A percentile compares a stretch with the other conserved stretches of the same genome.
These are phyloP conservation scores for Grosmannia penicillata DNA, from an alignment of 2,329 filamentous ascomycete species.

Conservation along the genomic window DNA sequence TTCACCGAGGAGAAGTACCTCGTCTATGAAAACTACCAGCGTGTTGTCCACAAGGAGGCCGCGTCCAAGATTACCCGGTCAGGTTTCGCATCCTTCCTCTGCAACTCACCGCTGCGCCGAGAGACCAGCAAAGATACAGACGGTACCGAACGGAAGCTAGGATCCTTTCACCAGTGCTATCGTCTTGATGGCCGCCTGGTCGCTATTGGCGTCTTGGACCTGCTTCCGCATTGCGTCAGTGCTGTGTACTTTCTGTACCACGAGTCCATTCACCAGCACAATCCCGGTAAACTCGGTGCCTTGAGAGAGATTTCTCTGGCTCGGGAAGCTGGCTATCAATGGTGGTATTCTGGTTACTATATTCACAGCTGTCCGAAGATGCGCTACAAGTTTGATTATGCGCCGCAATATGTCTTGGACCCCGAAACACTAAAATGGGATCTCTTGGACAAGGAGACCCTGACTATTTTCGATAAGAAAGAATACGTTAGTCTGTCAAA, in stretches of 20 bases:
- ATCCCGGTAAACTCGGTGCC: slow-evolving; percentile 63
- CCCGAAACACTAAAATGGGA: slow-evolving; percentile 51
- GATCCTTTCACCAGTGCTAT: slow-evolving; percentile 73
- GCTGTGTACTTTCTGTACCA: slow-evolving; percentile 77
- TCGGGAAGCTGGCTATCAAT: slow-evolving; percentile 52
- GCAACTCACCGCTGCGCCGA: slow-evolving; percentile 48
- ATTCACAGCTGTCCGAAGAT: slow-evolving; percentile 73
- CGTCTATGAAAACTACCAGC: slow-evolving; percentile 64
- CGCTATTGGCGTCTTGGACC: slow-evolving; percentile 62
- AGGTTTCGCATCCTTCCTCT: slow-evolving; percentile 61
- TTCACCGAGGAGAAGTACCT: slow-evolving; percentile 65
- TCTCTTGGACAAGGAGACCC: slow-evolving; percentile 34
- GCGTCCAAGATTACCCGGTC: slow-evolving; percentile 39
- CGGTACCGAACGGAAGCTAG: slow-evolving; percentile 40
- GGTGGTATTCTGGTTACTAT: slow-evolving; percentile 72
- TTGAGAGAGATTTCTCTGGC: slow-evolving; percentile 59
- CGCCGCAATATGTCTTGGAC: slow-evolving; percentile 60
- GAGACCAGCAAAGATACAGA: slow-evolving; percentile 27
- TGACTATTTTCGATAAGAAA: slow-evolving; percentile 35
- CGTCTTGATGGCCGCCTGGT: slow-evolving; percentile 61
- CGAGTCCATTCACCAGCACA: slow-evolving; percentile 53
- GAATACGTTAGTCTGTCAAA: slow-evolving; percentile 37
- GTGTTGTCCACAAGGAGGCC: slow-evolving; percentile 54
- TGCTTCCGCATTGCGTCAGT: slow-evolving; percentile 63
- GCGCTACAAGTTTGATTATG: slow-evolving; percentile 71